A percentile compares a stretch with the other conserved stretches of the same genome.
Evolutionary conservation across 2,329 filamentous ascomycete genomes (phyloP).

Genomic region (Pleoardoris graminearum): DNA sequence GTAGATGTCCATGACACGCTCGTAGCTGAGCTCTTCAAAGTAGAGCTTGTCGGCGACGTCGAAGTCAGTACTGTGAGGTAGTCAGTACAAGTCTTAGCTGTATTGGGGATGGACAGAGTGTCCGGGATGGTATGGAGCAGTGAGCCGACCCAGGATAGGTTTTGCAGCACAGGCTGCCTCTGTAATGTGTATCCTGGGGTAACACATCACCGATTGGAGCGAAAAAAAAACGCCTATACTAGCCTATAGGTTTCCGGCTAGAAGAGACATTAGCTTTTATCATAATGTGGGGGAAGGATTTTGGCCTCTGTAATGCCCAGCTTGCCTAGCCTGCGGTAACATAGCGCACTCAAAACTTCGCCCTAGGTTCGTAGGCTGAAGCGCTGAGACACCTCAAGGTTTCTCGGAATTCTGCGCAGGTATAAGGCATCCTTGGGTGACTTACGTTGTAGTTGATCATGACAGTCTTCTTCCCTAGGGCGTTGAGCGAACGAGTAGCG

Average conservation of each 20-base stretch:
- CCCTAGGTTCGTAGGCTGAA: no score
- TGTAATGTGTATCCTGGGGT: not conserved
- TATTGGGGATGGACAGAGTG: not conserved
- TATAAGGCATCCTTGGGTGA: no score
- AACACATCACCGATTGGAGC: not conserved
- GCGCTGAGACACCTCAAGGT: no score
- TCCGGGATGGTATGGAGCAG: not conserved
- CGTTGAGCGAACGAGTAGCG: constrained; percentile 77
- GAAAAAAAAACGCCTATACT: not conserved
- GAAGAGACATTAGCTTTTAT: no score
- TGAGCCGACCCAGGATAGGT: not conserved
- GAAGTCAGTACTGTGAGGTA: constrained; percentile 71
- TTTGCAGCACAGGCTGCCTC: not conserved
- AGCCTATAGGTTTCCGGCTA: not conserved
- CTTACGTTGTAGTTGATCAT: constrained; percentile 84
- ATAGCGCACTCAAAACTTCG: no score
- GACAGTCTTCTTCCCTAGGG: constrained; percentile 93
- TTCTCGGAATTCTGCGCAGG: no score
- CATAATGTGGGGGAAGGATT: no score
- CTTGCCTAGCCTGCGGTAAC: no score
- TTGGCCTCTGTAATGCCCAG: not conserved
- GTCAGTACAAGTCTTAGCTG: not conserved
- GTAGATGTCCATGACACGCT: constrained; percentile 98
- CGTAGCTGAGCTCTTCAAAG: constrained; percentile 95
- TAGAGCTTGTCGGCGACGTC: constrained; percentile 90